phyloP scores from a whole-genome alignment of 257 asterid genomes.

The Ballota nigra region DNA sequence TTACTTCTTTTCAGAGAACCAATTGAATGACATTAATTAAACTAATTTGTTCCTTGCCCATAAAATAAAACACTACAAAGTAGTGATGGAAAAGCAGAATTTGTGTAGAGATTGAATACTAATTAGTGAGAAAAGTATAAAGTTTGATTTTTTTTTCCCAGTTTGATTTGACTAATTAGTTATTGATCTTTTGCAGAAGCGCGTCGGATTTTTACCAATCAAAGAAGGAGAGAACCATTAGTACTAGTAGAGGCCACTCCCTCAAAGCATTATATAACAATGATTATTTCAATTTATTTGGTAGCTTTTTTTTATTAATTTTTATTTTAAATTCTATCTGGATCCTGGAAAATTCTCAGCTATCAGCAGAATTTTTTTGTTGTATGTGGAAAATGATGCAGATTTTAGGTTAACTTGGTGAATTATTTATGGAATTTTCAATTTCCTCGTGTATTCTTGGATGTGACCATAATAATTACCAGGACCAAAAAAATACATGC shows the following conservation, averaged over 20 bases:
- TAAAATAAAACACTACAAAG: not conserved
- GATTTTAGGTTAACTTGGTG: conserved; percentile 19
- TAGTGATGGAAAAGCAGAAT: not conserved
- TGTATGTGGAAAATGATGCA: conserved; percentile 20
- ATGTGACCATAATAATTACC: no score
- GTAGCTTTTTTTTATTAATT: not conserved
- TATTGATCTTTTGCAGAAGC: conserved; percentile 53
- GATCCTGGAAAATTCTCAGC: conserved; percentile 30
- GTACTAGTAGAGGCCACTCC: not conserved
- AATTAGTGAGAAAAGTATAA: not conserved
- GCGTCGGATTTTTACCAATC: conserved; percentile 70
- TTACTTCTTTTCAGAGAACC: not conserved
- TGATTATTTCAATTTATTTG: not conserved
- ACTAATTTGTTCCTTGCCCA: not conserved
- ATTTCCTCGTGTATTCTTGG: no score
- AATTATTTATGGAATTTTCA: conserved; percentile 25
- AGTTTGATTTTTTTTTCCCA: not conserved
- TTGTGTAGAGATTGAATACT: not conserved
- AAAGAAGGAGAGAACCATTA: conserved; percentile 58
- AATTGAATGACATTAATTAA: not conserved
- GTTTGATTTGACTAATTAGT: not conserved
- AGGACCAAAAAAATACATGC: no score
- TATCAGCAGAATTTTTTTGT: conserved; percentile 6
- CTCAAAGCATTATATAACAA: not conserved
- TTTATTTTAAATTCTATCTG: conserved; percentile 23